These are phyloP conservation scores for Pseudogymnoascus sp. DNA, from an alignment of 2,329 filamentous ascomycete genomes.

Conservation along the genomic window DNA sequence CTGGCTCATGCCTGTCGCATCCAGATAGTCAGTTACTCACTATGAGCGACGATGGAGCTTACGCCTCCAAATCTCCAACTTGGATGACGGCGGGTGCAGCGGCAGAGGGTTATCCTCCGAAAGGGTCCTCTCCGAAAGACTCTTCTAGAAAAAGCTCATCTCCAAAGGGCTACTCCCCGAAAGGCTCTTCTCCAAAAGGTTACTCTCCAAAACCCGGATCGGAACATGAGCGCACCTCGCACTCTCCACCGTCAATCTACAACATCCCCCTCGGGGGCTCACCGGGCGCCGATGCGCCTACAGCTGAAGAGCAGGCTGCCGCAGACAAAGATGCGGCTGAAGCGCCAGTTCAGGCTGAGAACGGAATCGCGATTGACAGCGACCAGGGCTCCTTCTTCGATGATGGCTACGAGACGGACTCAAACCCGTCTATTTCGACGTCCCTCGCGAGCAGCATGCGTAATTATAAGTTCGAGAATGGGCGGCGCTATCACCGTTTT, in stretches of 20 bases:
- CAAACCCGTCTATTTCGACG: slow-evolving; percentile 21
- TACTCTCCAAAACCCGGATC: background rate
- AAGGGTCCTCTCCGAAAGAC: background rate
- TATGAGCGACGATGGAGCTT: slow-evolving; percentile 5
- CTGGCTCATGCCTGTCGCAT: slow-evolving; percentile 1
- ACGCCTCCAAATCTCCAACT: background rate
- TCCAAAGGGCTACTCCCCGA: background rate
- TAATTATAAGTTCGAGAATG: slow-evolving; percentile 51
- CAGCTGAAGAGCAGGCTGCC: background rate
- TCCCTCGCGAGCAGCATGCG: slow-evolving; percentile 34
- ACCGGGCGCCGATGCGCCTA: background rate
- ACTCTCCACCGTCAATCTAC: background rate
- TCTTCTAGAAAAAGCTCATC: background rate
- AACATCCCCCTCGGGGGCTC: background rate
- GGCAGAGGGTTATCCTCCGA: background rate
- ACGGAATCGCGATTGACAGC: slow-evolving; percentile 24
- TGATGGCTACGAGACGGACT: slow-evolving; percentile 29
- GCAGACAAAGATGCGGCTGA: slow-evolving; percentile 21
- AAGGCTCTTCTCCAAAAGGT: background rate
- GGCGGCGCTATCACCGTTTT: slow-evolving; percentile 52
- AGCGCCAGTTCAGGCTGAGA: slow-evolving; percentile 25
- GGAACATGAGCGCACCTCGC: background rate
- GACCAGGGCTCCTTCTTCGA: slow-evolving; percentile 20
- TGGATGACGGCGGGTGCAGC: background rate
- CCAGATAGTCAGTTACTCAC: background rate